These are phyloP conservation scores for Corymbia calophylla DNA, from an alignment of 441 rosid species.

Conservation along the genomic window DNA sequence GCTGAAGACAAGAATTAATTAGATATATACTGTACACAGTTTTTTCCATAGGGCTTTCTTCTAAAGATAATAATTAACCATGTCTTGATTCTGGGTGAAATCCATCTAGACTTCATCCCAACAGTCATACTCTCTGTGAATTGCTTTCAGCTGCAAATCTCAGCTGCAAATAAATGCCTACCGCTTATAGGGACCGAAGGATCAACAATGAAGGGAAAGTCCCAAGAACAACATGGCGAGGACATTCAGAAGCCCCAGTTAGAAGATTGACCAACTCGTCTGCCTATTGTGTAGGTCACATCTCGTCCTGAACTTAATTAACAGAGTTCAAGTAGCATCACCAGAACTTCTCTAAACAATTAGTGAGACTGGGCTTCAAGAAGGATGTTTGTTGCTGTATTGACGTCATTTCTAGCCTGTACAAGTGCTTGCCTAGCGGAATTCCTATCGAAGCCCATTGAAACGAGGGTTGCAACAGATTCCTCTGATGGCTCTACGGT, in stretches of 20 bases:
- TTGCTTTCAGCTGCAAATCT: background rate
- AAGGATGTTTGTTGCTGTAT: conserved; percentile 89
- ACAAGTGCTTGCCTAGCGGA: conserved; percentile 91
- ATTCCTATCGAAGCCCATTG: conserved; percentile 92
- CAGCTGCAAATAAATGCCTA: background rate
- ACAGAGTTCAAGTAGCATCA: background rate
- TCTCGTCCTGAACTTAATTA: background rate
- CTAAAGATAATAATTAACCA: background rate
- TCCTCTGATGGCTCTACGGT: conserved; percentile 65
- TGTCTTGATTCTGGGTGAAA: background rate
- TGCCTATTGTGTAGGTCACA: background rate
- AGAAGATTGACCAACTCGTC: background rate
- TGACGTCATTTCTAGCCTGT: conserved; percentile 82
- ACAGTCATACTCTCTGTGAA: background rate
- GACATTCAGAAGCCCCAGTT: background rate
- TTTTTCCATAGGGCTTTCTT: background rate
- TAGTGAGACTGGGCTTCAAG: conserved; percentile 83
- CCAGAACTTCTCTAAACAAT: background rate
- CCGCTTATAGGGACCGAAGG: background rate
- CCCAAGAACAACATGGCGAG: background rate
- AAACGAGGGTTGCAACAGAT: conserved; percentile 59
- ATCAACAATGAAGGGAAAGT: background rate
- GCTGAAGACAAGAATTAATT: background rate
- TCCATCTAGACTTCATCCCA: background rate
- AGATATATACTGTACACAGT: background rate